Evolutionary conservation across 768 basidiomycete genomes (phyloP), one percentile per base, ranked within the genome.

Genomic region (Naganishia randhawae): DNA sequence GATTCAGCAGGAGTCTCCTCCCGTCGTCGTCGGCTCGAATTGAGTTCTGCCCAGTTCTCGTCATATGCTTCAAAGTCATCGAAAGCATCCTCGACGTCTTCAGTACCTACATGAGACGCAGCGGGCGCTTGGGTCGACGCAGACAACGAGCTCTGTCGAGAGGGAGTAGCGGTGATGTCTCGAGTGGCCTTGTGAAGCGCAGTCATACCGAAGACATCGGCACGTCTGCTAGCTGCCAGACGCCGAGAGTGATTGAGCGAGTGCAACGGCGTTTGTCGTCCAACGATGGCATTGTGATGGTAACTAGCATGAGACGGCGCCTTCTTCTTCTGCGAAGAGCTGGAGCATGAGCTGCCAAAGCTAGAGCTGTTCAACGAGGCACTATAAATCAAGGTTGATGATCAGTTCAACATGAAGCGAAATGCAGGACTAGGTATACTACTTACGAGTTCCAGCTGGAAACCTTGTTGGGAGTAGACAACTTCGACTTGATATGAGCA

Each of bases 401-500:
- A 37, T 55, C 33, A 55, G 54, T 37, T 55, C 19, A 6, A 1
- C 3, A n/a, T 19, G 3, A n/a, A 22, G 19, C 45, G n/a, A 4
- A 48, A n/a, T 7, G 11, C 45, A 11, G 11, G 25, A 13, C 19
- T 22, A 48, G 45, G 11, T 48, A 48, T 48, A 31, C 25, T 10
- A 61, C 57, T 22, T 29, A 61, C 57, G 37, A 41, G 57, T 41
- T 41, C 57, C 57, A 61, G 57, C 37, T 61, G 32, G 37, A 61
- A 29, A 61, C 37, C 39, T 61, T 61, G 57, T 39, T 61, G 8
- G 57, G 57, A n/a, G 57, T 61, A 41, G 57, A 61, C 11, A 61
- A 14, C 57, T 61, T 61, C 37, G 57, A 61, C 57, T 61, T 61
- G 57, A 61, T 61, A 35, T 61, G 57, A 37, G 57, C 57, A 41